Base-by-base conservation (phyloP, 139 green algal genomes). In the Picochlorum sp. region DNA sequence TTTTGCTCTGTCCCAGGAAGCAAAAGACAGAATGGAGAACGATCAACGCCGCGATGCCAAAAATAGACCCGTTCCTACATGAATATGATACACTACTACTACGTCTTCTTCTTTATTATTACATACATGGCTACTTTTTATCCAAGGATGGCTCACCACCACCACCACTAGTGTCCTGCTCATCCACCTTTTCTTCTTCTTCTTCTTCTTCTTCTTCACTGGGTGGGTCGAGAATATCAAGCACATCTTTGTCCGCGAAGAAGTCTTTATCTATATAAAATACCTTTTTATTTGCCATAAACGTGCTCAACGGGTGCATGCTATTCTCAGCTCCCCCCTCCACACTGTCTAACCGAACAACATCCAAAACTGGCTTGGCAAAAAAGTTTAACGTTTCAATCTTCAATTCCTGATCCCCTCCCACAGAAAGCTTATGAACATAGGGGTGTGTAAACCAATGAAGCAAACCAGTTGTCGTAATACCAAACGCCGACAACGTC, bases 11-110 rank as follows among this genome's bases (percentile, higher is more conserved):
- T 60, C 69, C 20, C 70, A 84, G 58, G 38, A 14, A 16, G 63
- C 69, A 11, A 86, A 86, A 38, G 75, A 82, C 31, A 24, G 60
- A 23, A 54, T 86, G 26, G 80, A 86, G 34, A 75, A 73, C n/a
- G 44, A 44, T 66, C 80, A 86, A 69, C 60, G 80, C 2, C 20
- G 26, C 5, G 80, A 86, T 38, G 71, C 70, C 28, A 86, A 86
- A 64, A 49, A 75, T 26, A 67, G 80, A 59, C 21, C 15, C 21
- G 21, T 21, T 59, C 13, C 23, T 0, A 41, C 34, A 41, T 41
- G 8, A 41, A 41, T 41, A 41, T 11, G 9, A 41, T 41, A 9
- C 45, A 26, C 24, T 26, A 57, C 26, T 65, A 31, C 31, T 60
- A 28, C 58, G 63, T 34, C 57, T 63, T 30, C 3, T 30, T 30